Evolutionary conservation across 2,329 filamentous ascomycete genomes (phyloP), one percentile per base, ranked within the genome.

Genomic region (Emergomyces africanus): DNA sequence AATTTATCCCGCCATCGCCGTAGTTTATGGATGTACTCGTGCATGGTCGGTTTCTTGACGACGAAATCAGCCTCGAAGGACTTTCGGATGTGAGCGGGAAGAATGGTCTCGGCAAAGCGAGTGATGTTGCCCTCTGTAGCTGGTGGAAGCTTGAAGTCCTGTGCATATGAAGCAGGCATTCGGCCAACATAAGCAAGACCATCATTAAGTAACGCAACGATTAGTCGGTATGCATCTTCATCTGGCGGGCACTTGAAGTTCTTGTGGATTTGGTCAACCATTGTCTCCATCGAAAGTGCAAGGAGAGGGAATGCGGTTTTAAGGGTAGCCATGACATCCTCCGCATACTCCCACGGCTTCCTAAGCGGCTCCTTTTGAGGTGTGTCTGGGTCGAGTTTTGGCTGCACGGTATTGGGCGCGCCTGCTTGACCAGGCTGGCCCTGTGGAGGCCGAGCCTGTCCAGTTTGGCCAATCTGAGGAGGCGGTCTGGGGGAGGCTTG

Each of bases 21-120:
- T 57, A 99, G 79, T 73, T 96, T 97, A 72, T 96, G 90, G 62
- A 99, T 97, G 77, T 99, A 99, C 71, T 96, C 91, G 70, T 88
- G 88, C 90, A 99, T 96, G 1, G 91, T 97, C 2, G 94, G 95
- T 74, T 96, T 96, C 70, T 91, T 88, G 59, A 83, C 79, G 15
- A 99, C 94, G 73, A 99, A 99, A 74, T 99, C 94, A n/a, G 85
- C 86, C 73, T 99, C 94, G 66, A 99, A 99, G 0, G 91, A 90
- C 70, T 91, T 92, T 69, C 95, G 87, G 67, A 99, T 96, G 73
- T 99, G 94, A 3, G 87, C 83, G 1, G 95, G 95, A 57, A 99
- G 80, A 51, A 99, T 95, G 0, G 91, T 96, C 74, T 99, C 91
- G 0, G 94, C 91, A 68, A 99, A 99, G 1, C 92, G 84, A 8